Conservation (phyloP, 495 filamentous ascomycete genomes). For the Hypoxylon subgilvum region DNA sequence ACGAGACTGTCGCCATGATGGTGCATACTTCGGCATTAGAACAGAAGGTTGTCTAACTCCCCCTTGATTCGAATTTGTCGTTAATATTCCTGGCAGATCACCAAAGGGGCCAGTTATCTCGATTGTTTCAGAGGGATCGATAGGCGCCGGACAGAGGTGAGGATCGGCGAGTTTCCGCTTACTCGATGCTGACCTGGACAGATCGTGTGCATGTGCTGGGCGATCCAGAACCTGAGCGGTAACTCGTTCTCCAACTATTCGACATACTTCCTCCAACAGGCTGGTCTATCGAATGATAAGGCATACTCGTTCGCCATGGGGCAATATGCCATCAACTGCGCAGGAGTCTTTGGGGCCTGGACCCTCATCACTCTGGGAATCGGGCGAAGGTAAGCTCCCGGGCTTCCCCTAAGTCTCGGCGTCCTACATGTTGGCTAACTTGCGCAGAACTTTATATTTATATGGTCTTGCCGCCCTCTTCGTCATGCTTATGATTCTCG, state of each 20-base stretch:
- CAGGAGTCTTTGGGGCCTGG: constrained; percentile 76
- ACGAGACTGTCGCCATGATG: constrained; percentile 86
- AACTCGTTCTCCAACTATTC: constrained; percentile 83
- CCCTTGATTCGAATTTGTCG: not conserved
- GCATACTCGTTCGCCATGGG: constrained; percentile 75
- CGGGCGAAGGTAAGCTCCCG: constrained; percentile 64
- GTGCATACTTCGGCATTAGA: constrained; percentile 79
- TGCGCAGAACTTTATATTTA: constrained; percentile 62
- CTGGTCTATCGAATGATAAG: constrained; percentile 63
- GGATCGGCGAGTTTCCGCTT: too few species aligned
- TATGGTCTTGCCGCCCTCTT: constrained; percentile 70
- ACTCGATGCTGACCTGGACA: constrained; percentile 21
- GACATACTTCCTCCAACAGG: constrained; percentile 77
- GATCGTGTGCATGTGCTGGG: constrained; percentile 81
- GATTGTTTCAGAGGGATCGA: constrained; percentile 81
- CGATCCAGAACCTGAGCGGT: constrained; percentile 79
- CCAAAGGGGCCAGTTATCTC: constrained; percentile 68
- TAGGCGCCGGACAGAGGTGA: constrained; percentile 71
- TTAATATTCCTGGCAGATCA: constrained; percentile 51
- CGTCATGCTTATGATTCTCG: constrained; percentile 71
- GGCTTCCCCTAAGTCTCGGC: not conserved
- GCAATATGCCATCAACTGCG: constrained; percentile 77
- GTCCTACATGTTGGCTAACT: not conserved
- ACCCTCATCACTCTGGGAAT: constrained; percentile 70
- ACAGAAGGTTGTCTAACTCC: constrained; percentile 51